Evolutionary conservation across 2,329 filamentous ascomycete genomes (phyloP), one percentile per base, ranked within the genome.

Genomic region (Sporothrix variecibatus): DNA sequence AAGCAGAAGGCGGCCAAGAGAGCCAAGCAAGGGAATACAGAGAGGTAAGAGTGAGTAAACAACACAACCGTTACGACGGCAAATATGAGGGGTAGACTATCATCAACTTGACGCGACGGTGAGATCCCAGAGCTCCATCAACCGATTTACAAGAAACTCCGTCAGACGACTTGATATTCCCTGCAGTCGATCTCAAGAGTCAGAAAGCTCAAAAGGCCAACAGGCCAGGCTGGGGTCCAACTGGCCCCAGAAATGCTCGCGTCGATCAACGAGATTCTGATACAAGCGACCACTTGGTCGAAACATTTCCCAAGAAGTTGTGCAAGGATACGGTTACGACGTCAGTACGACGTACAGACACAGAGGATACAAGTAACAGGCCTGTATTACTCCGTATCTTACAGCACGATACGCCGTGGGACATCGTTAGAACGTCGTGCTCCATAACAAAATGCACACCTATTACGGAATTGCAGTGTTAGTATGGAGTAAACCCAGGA

Each of bases 231-330:
- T 65, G 38, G 12, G 9, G 8, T 15, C 23, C 62, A 67, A 15
- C 34, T 65, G n/a, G n/a, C n/a, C 62, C 34, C 62, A 67, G 62
- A 28, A 28, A 34, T 34, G 26, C 43, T 34, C 46, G 28, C 15
- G 26, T n/a, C 46, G 46, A 69, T 69, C 65, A 69, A 23, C 65
- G 28, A 69, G 26, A 67, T 67, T 69, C 65, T 69, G 65, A 69
- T 53, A 69, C 65, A 69, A 69, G 46, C 43, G 43, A n/a, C 17
- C 43, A 49, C 65, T 69, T 69, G 65, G 65, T 69, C 65, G 46
- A 69, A 69, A 69, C 65, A 53, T 69, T 38, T 20, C 1, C 43
- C 12, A 49, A 49, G 51, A 7, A 53, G 11, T 23, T 51, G 43
- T 53, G 65, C 43, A 69, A 31, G 46, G 65, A 49, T 69, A 31